Percentiles rank a stretch among this genome's conserved stretches.
Evolutionary conservation across 192 early-diverging fungal genomes (phyloP).

Genomic region (Entomortierella lignicola): DNA sequence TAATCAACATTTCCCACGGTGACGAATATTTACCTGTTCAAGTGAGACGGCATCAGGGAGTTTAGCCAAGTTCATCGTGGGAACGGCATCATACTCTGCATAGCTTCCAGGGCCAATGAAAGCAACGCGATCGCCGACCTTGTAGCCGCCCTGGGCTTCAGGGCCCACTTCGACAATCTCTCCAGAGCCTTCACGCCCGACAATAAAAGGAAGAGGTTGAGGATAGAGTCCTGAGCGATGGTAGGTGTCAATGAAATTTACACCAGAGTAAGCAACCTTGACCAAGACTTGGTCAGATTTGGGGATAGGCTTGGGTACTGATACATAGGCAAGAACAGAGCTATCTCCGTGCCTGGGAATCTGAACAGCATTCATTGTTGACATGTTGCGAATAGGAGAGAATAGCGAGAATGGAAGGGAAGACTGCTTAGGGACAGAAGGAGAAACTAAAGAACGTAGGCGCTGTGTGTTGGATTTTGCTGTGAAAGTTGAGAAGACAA

Average conservation of each 20-base stretch:
- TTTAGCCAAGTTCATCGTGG: constrained; percentile 55
- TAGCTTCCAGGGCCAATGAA: constrained; percentile 74
- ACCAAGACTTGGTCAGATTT: constrained; percentile 74
- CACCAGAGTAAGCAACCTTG: constrained; percentile 78
- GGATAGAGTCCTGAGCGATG: constrained; percentile 85
- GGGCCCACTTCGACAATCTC: constrained; percentile 80
- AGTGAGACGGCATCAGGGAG: constrained; percentile 27
- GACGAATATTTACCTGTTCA: constrained; percentile 16
- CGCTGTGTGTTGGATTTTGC: not conserved
- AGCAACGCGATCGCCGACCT: constrained; percentile 86
- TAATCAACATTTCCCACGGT: constrained; percentile 56
- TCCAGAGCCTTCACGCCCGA: constrained; percentile 87
- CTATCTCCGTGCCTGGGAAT: constrained; percentile 66
- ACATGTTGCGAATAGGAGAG: constrained; percentile 17
- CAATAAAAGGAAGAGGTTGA: constrained; percentile 68
- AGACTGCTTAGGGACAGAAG: no score
- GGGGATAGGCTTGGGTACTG: constrained; percentile 60
- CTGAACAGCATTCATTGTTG: constrained; percentile 60
- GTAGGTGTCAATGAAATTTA: constrained; percentile 95
- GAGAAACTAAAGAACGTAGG: not conserved
- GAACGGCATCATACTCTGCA: constrained; percentile 77
- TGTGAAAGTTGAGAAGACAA: not conserved
- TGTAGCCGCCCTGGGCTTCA: constrained; percentile 61
- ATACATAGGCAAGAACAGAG: constrained; percentile 65
- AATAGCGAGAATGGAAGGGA: not conserved